Evolutionary conservation across 208 protist genomes (phyloP).

Genomic region (Spongospora subterranea): DNA sequence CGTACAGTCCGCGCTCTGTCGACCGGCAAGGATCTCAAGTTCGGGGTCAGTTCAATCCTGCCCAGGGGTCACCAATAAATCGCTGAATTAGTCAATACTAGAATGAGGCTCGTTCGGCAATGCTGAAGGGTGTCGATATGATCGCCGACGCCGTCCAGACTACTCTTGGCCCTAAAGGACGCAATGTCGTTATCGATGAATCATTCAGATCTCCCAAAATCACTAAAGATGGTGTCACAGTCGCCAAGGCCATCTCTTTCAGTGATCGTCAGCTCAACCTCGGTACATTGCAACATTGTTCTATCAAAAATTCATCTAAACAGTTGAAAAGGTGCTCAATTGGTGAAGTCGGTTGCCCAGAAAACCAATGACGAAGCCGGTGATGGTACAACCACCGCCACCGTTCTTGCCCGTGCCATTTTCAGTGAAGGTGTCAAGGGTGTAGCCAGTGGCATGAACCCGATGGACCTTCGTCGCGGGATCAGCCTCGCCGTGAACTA

Average conservation of each 20-base stretch:
- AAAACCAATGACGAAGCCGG: constrained; percentile 77
- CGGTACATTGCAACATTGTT: background rate
- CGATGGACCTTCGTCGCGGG: constrained; percentile 97
- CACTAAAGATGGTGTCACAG: constrained; percentile 99
- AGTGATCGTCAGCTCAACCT: constrained; percentile 96
- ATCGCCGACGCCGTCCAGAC: constrained; percentile 64
- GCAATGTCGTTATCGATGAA: constrained; percentile 91
- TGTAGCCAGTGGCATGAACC: constrained; percentile 97
- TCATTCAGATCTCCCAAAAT: constrained; percentile 97
- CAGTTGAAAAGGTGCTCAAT: constrained; percentile 85
- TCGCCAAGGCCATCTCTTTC: constrained; percentile 99
- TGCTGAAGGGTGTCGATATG: constrained; percentile 65
- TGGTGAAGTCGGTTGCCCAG: constrained; percentile 87
- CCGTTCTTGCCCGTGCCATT: constrained; percentile 96
- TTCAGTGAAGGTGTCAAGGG: constrained; percentile 94
- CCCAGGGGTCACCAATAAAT: background rate
- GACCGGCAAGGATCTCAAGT: constrained; percentile 64
- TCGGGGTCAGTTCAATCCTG: constrained; percentile 31
- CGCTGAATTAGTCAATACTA: background rate
- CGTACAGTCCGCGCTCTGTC: constrained; percentile 22
- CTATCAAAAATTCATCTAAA: background rate
- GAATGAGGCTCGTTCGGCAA: constrained; percentile 54
- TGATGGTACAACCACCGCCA: constrained; percentile 98
- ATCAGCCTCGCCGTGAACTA: constrained; percentile 93
- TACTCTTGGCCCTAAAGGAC: constrained; percentile 92